Percentiles rank a stretch among this genome's conserved stretches.
phyloP scores from a whole-genome alignment of 257 asterid genomes.

The Osmanthus fragrans region DNA sequence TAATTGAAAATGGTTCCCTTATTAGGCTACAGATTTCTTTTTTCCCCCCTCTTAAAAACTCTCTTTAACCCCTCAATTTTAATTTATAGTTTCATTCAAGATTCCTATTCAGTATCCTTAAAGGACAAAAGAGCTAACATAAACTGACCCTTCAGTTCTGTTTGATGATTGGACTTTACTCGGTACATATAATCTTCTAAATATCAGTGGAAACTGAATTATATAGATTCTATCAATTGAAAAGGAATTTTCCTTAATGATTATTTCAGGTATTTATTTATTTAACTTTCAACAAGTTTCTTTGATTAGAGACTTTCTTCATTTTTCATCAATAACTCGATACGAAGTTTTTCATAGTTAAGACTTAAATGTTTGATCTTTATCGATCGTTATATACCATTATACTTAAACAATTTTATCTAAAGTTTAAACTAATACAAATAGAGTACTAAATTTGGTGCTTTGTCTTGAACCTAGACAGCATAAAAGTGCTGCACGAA shows the following conservation, averaged over 20 bases:
- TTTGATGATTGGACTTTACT: conserved; percentile 33
- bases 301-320: too few species aligned
- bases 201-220: neutral
- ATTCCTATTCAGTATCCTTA: conserved; percentile 55
- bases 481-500: neutral
- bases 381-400: neutral
- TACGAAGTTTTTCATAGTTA: neutral
- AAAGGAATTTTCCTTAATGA: conserved; percentile 12
- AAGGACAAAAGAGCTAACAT: conserved; percentile 44
- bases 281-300: neutral
- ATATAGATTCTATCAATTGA: neutral
- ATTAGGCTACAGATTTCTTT: conserved; percentile 56
- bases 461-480: conserved; percentile 16
- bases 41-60: conserved; percentile 5
- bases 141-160: conserved; percentile 48
- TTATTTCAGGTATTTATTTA: neutral
- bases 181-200: neutral
- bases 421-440: neutral
- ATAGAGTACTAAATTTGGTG: too few species aligned
- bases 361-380: neutral
- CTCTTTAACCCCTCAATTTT: conserved; percentile 26
- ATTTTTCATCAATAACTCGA: neutral
- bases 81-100: conserved; percentile 32
- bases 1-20: conserved; percentile 64
- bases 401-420: conserved; percentile 11